These are phyloP conservation scores for Benincasa hispida DNA, from an alignment of 306 rosid species.

Conservation along the genomic window DNA sequence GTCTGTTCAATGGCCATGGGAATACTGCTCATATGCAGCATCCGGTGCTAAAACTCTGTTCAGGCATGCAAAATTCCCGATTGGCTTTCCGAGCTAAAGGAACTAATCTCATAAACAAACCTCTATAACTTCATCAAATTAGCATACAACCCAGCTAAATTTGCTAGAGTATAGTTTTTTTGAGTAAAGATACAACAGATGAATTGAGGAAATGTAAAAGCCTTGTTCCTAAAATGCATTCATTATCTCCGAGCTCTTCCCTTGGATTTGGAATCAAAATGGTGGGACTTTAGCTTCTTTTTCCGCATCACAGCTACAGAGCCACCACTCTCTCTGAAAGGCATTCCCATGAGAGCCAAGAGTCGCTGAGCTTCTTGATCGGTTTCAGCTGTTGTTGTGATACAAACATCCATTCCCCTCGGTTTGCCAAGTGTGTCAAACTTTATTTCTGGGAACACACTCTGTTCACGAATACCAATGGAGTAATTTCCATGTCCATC, in stretches of 20 bases:
- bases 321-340: conserved; percentile 68
- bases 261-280: conserved; percentile 66
- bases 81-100: not conserved
- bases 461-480: conserved; percentile 62
- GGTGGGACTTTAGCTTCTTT: conserved; percentile 88
- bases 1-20: not conserved
- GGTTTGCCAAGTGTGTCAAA: conserved; percentile 48
- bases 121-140: not conserved
- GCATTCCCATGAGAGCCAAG: conserved; percentile 88
- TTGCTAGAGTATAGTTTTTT: not conserved
- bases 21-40: not conserved
- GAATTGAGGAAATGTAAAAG: not conserved
- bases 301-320: conserved; percentile 25
- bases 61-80: not conserved
- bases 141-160: not conserved
- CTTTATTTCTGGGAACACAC: conserved; percentile 78
- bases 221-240: not conserved
- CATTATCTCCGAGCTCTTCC: conserved; percentile 44
- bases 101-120: not conserved
- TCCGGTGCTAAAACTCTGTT: not conserved
- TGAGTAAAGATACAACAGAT: not conserved
- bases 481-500: conserved; percentile 79
- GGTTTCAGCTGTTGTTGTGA: conserved; percentile 58
- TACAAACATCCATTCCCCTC: conserved; percentile 95
- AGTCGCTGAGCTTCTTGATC: conserved; percentile 74